A percentile compares a stretch with the other conserved stretches of the same genome.
Conservation (phyloP, 78 protist genomes). For the Dictyostelium intermedium region DNA sequence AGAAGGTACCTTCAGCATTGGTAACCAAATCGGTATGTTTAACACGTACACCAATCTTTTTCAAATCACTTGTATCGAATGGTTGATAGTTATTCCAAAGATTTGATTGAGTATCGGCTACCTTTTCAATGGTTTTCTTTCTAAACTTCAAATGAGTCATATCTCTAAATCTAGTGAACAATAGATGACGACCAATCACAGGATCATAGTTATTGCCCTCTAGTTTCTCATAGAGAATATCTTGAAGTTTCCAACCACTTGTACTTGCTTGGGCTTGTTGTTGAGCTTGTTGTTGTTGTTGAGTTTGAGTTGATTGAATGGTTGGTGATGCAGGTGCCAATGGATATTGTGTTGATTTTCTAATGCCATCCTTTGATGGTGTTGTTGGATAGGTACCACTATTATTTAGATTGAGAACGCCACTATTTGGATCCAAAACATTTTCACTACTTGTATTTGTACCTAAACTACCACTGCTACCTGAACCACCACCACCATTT, state of each 20-base stretch:
- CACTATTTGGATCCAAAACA: not conserved
- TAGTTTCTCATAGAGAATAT: slow-evolving; percentile 34
- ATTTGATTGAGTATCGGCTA: slow-evolving; percentile 9
- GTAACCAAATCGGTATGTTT: slow-evolving; percentile 76
- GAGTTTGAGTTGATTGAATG: not conserved
- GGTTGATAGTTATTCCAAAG: slow-evolving; percentile 66
- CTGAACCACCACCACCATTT: too few species aligned
- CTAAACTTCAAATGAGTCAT: slow-evolving; percentile 72
- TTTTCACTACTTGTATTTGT: slow-evolving; percentile 9
- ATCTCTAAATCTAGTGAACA: slow-evolving; percentile 66
- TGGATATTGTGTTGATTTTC: slow-evolving; percentile 7
- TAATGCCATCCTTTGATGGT: not conserved
- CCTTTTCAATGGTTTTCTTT: slow-evolving; percentile 61
- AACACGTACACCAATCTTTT: slow-evolving; percentile 80
- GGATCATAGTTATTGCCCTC: not conserved
- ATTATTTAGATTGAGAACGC: not conserved
- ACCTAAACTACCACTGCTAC: not conserved
- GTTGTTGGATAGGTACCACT: not conserved
- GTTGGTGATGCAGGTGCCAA: slow-evolving; percentile 9
- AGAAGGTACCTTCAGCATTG: slow-evolving; percentile 79
- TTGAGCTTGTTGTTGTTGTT: not conserved
- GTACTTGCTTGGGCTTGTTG: not conserved
- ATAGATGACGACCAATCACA: slow-evolving; percentile 59
- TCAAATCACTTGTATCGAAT: slow-evolving; percentile 60
- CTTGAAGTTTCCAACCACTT: slow-evolving; percentile 47